Evolutionary conservation across 768 basidiomycete genomes (phyloP).

Genomic region (Lactarius trivialis): DNA sequence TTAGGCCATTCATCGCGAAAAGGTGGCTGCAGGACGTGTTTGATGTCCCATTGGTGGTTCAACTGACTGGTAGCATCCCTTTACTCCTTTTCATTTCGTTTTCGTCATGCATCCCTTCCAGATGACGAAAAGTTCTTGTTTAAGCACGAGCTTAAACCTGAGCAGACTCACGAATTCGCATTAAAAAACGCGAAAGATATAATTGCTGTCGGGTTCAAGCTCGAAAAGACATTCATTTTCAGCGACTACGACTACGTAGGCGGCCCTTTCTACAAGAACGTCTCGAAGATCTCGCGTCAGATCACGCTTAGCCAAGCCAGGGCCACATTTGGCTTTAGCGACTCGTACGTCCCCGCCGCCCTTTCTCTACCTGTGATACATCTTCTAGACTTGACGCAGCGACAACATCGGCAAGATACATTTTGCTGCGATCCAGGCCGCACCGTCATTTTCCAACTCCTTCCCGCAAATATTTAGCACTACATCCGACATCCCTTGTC

Average conservation of each 20-base stretch:
- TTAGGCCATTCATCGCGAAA: neutral
- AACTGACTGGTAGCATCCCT: slow-evolving; percentile 70
- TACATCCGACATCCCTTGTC: slow-evolving; percentile 73
- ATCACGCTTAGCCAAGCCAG: slow-evolving; percentile 92
- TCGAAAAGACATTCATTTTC: slow-evolving; percentile 95
- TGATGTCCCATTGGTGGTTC: slow-evolving; percentile 88
- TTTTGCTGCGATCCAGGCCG: slow-evolving; percentile 92
- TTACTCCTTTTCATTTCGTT: neutral
- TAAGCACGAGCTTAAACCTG: slow-evolving; percentile 88
- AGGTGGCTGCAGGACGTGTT: slow-evolving; percentile 98
- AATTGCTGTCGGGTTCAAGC: slow-evolving; percentile 91
- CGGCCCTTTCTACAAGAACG: slow-evolving; percentile 89
- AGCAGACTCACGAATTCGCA: slow-evolving; percentile 79
- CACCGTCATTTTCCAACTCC: slow-evolving; percentile 95
- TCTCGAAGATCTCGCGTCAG: slow-evolving; percentile 86
- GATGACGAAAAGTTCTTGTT: slow-evolving; percentile 99
- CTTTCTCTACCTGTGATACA: neutral
- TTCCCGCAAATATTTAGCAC: slow-evolving; percentile 97
- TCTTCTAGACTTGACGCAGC: slow-evolving; percentile 35
- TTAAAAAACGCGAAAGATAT: slow-evolving; percentile 90
- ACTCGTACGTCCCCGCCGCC: slow-evolving; percentile 59
- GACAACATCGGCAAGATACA: slow-evolving; percentile 98
- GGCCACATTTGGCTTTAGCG: slow-evolving; percentile 93
- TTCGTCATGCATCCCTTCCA: slow-evolving; percentile 26
- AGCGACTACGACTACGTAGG: slow-evolving; percentile 87